These are phyloP conservation scores for Pseudopithomyces maydicus DNA, from an alignment of 2,329 filamentous ascomycete genomes.

Conservation along the genomic window DNA sequence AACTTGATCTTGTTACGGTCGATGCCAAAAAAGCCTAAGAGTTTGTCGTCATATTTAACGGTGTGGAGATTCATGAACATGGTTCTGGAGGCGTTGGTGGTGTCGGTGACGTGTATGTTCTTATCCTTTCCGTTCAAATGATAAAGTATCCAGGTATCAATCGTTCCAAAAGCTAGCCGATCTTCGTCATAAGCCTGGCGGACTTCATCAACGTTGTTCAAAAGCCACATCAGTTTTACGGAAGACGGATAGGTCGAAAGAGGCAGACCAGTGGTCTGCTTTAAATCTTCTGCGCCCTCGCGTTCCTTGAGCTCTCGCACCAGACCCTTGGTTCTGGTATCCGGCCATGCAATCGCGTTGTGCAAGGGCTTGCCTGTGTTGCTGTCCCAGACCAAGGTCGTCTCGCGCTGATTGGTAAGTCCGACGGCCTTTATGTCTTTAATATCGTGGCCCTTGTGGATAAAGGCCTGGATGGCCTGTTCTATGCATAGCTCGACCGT, in stretches of 20 bases:
- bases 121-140: slow-evolving; percentile 74
- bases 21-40: slow-evolving; percentile 80
- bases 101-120: slow-evolving; percentile 79
- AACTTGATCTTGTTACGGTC: slow-evolving; percentile 73
- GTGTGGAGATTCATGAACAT: slow-evolving; percentile 94
- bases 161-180: slow-evolving; percentile 80
- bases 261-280: slow-evolving; percentile 76
- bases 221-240: slow-evolving; percentile 83
- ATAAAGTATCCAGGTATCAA: slow-evolving; percentile 88
- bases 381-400: slow-evolving; percentile 82
- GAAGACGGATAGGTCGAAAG: slow-evolving; percentile 88
- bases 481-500: slow-evolving; percentile 83
- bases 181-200: slow-evolving; percentile 76
- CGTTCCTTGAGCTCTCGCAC: slow-evolving; percentile 76
- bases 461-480: slow-evolving; percentile 72
- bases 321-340: slow-evolving; percentile 77
- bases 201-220: slow-evolving; percentile 72
- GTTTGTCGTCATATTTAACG: slow-evolving; percentile 76
- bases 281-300: slow-evolving; percentile 70
- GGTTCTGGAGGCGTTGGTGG: slow-evolving; percentile 85
- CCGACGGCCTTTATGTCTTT: slow-evolving; percentile 77
- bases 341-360: slow-evolving; percentile 89
- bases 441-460: slow-evolving; percentile 68
- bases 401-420: slow-evolving; percentile 91
- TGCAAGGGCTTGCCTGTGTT: slow-evolving; percentile 78